Evolutionary conservation across 192 early-diverging fungal species (phyloP).

Genomic region (Coemansia sp.): DNA sequence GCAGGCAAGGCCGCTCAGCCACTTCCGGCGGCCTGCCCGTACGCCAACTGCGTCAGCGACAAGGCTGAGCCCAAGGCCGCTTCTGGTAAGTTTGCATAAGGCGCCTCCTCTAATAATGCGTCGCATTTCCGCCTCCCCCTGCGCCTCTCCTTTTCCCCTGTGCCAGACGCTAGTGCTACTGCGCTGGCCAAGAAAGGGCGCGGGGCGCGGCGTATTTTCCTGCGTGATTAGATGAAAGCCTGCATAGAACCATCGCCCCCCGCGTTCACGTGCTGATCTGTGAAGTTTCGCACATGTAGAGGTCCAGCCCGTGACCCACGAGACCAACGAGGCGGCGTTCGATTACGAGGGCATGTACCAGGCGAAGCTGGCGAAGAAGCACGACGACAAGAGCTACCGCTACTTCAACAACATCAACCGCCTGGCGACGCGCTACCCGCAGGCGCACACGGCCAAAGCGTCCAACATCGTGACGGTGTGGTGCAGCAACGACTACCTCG

Average conservation of each 20-base stretch:
- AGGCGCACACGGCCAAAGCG: constrained; percentile 84
- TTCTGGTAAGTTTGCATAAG: constrained; percentile 29
- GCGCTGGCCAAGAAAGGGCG: neutral
- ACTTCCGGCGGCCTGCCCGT: constrained; percentile 32
- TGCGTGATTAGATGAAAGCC: constrained; percentile 1
- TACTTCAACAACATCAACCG: constrained; percentile 99
- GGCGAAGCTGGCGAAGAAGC: constrained; percentile 89
- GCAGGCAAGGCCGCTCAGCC: constrained; percentile 8
- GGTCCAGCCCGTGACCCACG: constrained; percentile 15
- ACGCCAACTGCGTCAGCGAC: constrained; percentile 21
- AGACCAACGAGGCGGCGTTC: constrained; percentile 54
- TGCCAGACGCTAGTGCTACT: neutral
- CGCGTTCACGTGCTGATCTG: neutral
- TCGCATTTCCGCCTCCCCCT: neutral
- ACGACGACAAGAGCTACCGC: constrained; percentile 94
- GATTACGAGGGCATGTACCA: constrained; percentile 91
- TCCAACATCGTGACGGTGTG: constrained; percentile 95
- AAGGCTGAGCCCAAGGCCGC: neutral
- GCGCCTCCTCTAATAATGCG: neutral
- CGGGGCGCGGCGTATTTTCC: neutral
- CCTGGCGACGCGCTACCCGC: constrained; percentile 86
- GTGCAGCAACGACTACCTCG: constrained; percentile 99
- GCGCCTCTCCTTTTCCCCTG: neutral
- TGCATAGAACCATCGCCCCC: neutral
- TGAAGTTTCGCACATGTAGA: neutral